Percentiles rank a stretch among this genome's conserved stretches.
phyloP scores from a whole-genome alignment of 1,284 basidiomycete genomes.

The Pascua guehoae region DNA sequence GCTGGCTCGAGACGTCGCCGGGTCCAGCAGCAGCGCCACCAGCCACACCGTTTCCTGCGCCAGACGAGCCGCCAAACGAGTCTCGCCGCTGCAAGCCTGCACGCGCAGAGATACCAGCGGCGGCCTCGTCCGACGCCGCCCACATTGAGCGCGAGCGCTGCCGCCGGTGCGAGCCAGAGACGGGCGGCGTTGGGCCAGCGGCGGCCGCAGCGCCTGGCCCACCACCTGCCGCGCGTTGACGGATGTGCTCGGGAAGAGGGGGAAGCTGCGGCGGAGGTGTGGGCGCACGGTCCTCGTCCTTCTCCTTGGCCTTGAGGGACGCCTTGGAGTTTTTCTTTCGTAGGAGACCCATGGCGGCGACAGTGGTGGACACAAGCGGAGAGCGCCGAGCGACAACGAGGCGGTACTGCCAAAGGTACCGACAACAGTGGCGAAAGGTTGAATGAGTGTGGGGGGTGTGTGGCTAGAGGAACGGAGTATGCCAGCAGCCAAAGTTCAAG shows the following conservation, averaged over 20 bases:
- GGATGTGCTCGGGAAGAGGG: constrained; percentile 18
- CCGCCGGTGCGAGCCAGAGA: not conserved
- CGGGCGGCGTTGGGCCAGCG: not conserved
- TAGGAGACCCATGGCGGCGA: constrained; percentile 14
- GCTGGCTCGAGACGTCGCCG: constrained; percentile 21
- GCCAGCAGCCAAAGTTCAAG: too few species aligned
- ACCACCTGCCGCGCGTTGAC: constrained; percentile 3
- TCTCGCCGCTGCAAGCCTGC: constrained; percentile 5
- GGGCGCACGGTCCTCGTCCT: constrained; percentile 8
- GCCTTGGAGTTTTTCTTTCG: constrained; percentile 17
- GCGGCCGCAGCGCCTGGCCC: not conserved
- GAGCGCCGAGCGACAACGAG: too few species aligned
- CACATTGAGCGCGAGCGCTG: constrained; percentile 9
- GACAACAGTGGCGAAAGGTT: too few species aligned
- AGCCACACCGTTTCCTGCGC: not conserved
- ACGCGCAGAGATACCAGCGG: not conserved
- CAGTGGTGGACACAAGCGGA: not conserved
- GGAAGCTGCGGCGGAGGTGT: constrained; percentile 19
- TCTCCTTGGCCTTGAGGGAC: constrained; percentile 11
- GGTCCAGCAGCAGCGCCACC: not conserved
- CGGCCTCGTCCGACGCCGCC: constrained; percentile 9
- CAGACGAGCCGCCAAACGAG: constrained; percentile 2
- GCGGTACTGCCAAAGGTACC: too few species aligned
- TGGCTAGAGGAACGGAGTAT: too few species aligned
- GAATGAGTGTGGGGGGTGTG: too few species aligned